Base-by-base conservation (phyloP, 2,329 filamentous ascomycete species). In the Chaetomium olivaceum region DNA sequence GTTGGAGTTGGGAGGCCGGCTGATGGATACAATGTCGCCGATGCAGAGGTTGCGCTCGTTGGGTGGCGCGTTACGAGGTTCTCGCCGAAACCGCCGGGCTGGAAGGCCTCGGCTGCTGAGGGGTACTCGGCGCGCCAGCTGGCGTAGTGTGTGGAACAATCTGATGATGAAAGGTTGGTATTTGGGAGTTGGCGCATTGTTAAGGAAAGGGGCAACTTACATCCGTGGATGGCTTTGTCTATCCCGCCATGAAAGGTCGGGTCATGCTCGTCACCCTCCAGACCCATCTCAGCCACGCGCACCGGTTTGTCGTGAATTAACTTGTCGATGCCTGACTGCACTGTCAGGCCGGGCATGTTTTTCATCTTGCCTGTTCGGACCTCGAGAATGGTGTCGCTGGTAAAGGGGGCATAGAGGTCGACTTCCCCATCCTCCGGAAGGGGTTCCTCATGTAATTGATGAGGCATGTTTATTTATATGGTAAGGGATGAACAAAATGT, bases 31-130 rank as follows among this genome's bases (percentile, higher is more conserved):
- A 16, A 85, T 77, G 69, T 90, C 88, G 25, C 88, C 87, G 60
- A 90, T 87, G 74, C 87, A 89, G 0, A 89, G 77, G 68, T 87
- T 89, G 43, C 81, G 80, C 76, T 90, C 88, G 70, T 87, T 89
- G 78, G 83, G 50, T 78, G 77, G 1, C 77, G 75, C 1, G 80
- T 83, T 48, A 88, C 86, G 3, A 90, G 77, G 70, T 90, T 90
- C 76, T 90, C 87, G 7, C 87, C 87, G 68, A 89, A 90, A 0
- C 81, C 86, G 1, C 87, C 87, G 0, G 82, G 81, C 5, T 78
- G 76, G 69, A 89, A 89, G 2, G 79, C 77, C 2, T 80, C 76
- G 1, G 81, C 79, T 0, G 81, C 81, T 0, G 78, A 73, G 0
- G 87, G 87, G 59, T 84, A 81, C 48, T 86, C 83, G 1, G 74